A percentile compares a stretch with the other conserved stretches of the same genome.
Conservation (phyloP, 352 stramenopile species). For the Pilasporangium apinafurcum region DNA sequence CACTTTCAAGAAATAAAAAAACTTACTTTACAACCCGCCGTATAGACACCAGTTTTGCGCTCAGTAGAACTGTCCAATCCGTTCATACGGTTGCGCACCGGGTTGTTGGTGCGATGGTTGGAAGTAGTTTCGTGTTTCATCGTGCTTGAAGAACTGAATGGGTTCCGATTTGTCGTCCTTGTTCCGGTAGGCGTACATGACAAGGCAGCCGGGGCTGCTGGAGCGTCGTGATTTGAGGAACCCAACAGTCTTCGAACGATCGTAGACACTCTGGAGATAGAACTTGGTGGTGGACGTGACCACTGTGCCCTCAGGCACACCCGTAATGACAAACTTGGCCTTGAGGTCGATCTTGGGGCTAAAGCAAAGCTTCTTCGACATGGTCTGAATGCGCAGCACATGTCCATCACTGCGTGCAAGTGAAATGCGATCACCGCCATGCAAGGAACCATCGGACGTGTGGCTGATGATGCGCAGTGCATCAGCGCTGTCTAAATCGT, state of each 20-base stretch:
- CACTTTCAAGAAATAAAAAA: no score
- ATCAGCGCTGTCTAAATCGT: slow-evolving; percentile 29
- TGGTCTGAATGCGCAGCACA: slow-evolving; percentile 53
- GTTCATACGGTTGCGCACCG: no score
- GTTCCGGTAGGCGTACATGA: slow-evolving; percentile 47
- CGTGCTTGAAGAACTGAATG: slow-evolving; percentile 59
- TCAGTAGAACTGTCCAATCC: no score
- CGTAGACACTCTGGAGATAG: slow-evolving; percentile 65
- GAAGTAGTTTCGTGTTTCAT: no score
- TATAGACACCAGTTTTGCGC: no score
- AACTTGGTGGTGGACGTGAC: slow-evolving; percentile 66
- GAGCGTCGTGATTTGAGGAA: slow-evolving; percentile 39
- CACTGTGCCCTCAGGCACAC: slow-evolving; percentile 49
- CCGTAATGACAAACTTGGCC: slow-evolving; percentile 58
- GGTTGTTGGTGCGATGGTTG: no score
- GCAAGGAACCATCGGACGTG: slow-evolving; percentile 43
- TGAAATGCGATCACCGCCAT: slow-evolving; percentile 53
- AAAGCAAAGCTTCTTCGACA: slow-evolving; percentile 58
- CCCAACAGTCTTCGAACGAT: slow-evolving; percentile 55
- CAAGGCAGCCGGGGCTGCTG: slow-evolving; percentile 33
- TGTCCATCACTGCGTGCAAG: slow-evolving; percentile 46
- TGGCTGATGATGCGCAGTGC: slow-evolving; percentile 54
- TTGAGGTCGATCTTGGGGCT: slow-evolving; percentile 58
- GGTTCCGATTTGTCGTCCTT: slow-evolving; percentile 50
- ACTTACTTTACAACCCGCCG: no score